Evolutionary conservation across 495 filamentous ascomycete species (phyloP).

Genomic region (Astrothelium subdiscretum): DNA sequence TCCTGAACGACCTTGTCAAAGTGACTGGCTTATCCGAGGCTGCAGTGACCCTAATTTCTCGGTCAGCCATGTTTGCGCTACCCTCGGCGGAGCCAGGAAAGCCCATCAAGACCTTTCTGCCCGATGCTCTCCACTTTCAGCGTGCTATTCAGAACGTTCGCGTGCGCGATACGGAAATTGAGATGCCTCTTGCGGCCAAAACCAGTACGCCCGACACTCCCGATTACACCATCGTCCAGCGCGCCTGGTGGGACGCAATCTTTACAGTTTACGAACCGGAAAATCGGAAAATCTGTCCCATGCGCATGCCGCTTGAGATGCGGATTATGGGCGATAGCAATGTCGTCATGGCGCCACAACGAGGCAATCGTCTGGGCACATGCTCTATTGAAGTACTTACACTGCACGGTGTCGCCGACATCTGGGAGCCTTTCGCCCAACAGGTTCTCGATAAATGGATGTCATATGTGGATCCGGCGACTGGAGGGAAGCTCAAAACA

Average conservation of each 20-base stretch:
- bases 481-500: conserved; percentile 17
- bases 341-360: conserved; percentile 44
- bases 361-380: conserved; percentile 36
- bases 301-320: conserved; percentile 42
- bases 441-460: conserved; percentile 37
- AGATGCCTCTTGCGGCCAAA: conserved; percentile 35
- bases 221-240: conserved; percentile 33
- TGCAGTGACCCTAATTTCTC: conserved; percentile 17
- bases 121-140: conserved; percentile 42
- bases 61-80: conserved; percentile 26
- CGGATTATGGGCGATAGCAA: conserved; percentile 39
- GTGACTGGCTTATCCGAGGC: conserved; percentile 5
- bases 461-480: conserved; percentile 27
- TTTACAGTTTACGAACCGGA: conserved; percentile 31
- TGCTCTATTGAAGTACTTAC: conserved; percentile 40
- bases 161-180: conserved; percentile 39
- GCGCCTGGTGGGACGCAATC: conserved; percentile 45
- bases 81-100: conserved; percentile 27
- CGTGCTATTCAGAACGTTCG: conserved; percentile 43
- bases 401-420: conserved; percentile 29
- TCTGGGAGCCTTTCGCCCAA: conserved; percentile 37
- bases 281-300: conserved; percentile 21
- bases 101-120: conserved; percentile 33
- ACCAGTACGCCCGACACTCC: conserved; percentile 26
- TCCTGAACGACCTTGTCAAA: conserved; percentile 14